phyloP scores from a whole-genome alignment of 352 stramenopile genomes.

The Peronospora belbahrii region DNA sequence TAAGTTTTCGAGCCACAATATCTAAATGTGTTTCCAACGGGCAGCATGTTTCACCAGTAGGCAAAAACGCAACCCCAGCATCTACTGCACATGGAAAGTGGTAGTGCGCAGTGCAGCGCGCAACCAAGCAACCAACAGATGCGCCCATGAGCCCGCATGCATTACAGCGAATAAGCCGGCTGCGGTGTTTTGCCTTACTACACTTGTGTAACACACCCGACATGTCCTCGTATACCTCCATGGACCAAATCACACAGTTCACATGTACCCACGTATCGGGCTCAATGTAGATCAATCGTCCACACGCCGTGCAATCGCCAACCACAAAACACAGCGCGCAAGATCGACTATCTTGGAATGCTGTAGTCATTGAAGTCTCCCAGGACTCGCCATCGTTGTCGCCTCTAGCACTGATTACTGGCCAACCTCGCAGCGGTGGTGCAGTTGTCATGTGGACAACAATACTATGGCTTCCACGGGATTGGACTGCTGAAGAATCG shows the following conservation, averaged over 20 bases:
- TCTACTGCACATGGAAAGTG: constrained; percentile 91
- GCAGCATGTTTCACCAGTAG: constrained; percentile 65
- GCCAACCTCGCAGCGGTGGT: constrained; percentile 39
- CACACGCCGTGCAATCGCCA: constrained; percentile 62
- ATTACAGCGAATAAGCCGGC: constrained; percentile 86
- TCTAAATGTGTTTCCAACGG: constrained; percentile 42
- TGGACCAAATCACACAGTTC: constrained; percentile 90
- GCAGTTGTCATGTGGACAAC: constrained; percentile 33
- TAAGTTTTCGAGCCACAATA: constrained; percentile 32
- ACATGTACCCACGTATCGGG: constrained; percentile 87
- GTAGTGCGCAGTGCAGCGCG: constrained; percentile 86
- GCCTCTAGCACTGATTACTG: constrained; percentile 1
- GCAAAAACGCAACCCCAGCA: constrained; percentile 57
- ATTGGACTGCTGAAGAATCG: not conserved
- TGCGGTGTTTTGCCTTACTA: constrained; percentile 84
- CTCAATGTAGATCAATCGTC: constrained; percentile 75
- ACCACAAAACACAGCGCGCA: constrained; percentile 80
- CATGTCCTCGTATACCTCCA: constrained; percentile 86
- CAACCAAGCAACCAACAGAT: constrained; percentile 86
- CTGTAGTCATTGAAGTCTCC: not conserved
- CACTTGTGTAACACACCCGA: constrained; percentile 72
- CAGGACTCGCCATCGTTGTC: not conserved
- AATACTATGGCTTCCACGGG: not conserved
- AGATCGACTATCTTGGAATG: constrained; percentile 57
- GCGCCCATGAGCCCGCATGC: constrained; percentile 85